phyloP scores from a whole-genome alignment of 805 yeast species.

The Candida multigemmis region DNA sequence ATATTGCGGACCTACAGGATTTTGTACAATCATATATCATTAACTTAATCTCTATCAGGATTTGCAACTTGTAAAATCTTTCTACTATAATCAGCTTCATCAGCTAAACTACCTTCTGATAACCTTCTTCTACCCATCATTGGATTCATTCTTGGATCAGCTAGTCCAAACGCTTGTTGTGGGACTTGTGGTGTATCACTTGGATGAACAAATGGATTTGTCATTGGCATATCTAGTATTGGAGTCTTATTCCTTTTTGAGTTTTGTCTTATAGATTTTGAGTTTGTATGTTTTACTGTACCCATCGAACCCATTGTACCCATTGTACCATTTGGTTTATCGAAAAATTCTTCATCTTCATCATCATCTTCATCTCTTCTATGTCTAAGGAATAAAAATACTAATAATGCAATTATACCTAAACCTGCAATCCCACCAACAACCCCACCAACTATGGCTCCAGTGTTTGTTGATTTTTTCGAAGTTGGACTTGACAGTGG shows the following conservation, averaged over 20 bases:
- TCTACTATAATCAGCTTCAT: slow-evolving; percentile 73
- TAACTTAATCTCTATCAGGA: slow-evolving; percentile 68
- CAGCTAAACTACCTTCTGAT: slow-evolving; percentile 81
- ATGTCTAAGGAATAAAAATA: slow-evolving; percentile 23
- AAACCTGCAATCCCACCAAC: slow-evolving; percentile 33
- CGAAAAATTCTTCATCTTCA: slow-evolving; percentile 27
- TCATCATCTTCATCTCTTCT: slow-evolving; percentile 19
- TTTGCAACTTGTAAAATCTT: slow-evolving; percentile 82
- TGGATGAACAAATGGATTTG: slow-evolving; percentile 58
- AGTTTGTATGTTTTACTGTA: slow-evolving; percentile 7
- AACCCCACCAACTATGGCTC: slow-evolving; percentile 36
- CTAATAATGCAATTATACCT: slow-evolving; percentile 11
- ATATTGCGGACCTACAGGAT: no score
- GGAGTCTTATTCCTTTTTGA: slow-evolving; percentile 9
- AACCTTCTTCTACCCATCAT: slow-evolving; percentile 78
- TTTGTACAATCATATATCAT: no score
- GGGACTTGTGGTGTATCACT: slow-evolving; percentile 21
- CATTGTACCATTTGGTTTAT: slow-evolving; percentile 12
- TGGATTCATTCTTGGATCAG: slow-evolving; percentile 64
- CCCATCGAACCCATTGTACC: no score
- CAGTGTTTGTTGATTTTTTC: slow-evolving; percentile 18
- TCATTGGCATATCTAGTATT: slow-evolving; percentile 29
- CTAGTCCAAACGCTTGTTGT: slow-evolving; percentile 10
- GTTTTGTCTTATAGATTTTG: slow-evolving; percentile 8
- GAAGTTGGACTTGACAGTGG: no score